phyloP scores from a whole-genome alignment of 768 basidiomycete genomes.

The Mycena haematopus region DNA sequence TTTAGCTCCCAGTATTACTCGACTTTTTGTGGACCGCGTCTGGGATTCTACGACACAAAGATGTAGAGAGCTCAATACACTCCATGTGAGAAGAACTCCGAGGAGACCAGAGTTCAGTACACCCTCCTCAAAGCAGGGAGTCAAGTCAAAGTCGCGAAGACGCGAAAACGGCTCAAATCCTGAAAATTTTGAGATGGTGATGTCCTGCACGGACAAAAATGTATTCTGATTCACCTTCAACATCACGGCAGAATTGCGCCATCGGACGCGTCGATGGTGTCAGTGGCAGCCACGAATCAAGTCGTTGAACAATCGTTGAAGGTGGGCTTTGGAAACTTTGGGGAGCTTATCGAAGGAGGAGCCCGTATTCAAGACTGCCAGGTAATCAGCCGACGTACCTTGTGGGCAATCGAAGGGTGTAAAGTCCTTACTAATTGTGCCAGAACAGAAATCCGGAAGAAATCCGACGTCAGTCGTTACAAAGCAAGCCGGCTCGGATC shows the following conservation, averaged over 20 bases:
- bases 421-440: neutral
- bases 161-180: conserved; percentile 71
- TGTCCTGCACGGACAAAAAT: neutral
- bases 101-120: conserved; percentile 63
- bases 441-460: too few species aligned
- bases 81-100: conserved; percentile 48
- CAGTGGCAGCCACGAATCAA: neutral
- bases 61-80: conserved; percentile 44
- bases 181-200: neutral
- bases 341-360: conserved; percentile 1
- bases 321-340: neutral
- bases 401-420: neutral
- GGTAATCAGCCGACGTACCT: neutral
- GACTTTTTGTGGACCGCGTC: conserved; percentile 53
- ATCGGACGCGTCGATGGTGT: neutral
- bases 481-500: neutral
- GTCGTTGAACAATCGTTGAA: neutral
- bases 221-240: conserved; percentile 40
- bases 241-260: conserved; percentile 49
- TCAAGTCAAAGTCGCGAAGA: conserved; percentile 72
- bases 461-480: too few species aligned
- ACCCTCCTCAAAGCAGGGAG: conserved; percentile 84
- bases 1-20: conserved; percentile 62
- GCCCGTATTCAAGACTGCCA: neutral
- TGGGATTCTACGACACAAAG: conserved; percentile 35